Conservation (phyloP, 2,329 filamentous ascomycete genomes). For the Phymatotrichopsis omnivora region DNA sequence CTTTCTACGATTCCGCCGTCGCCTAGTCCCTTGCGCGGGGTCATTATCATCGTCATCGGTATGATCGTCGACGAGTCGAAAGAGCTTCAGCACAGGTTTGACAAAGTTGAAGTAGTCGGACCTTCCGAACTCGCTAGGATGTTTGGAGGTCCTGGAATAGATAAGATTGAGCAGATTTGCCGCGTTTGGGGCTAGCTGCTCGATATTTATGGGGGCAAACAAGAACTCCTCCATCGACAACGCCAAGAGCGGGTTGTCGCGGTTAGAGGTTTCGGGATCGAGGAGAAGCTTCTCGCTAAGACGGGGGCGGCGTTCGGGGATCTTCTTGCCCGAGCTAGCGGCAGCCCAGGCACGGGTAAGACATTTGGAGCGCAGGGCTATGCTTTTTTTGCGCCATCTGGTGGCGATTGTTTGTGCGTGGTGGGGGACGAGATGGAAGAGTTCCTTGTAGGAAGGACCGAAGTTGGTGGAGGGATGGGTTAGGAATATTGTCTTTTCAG, state of each 20-base stretch:
- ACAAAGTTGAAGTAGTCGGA: slow-evolving; percentile 5
- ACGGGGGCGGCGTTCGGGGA: slow-evolving; percentile 3
- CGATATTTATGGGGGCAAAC: slow-evolving; percentile 11
- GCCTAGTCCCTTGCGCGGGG: background rate
- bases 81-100: slow-evolving; percentile 1
- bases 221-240: slow-evolving; percentile 6
- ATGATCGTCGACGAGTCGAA: background rate
- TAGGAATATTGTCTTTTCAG: slow-evolving; percentile 4
- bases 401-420: slow-evolving; percentile 3
- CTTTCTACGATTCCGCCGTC: slow-evolving; percentile 1
- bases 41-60: too few species aligned
- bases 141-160: slow-evolving; percentile 5
- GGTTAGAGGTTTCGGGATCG: background rate
- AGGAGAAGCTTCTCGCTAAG: slow-evolving; percentile 4
- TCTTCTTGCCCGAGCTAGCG: background rate
- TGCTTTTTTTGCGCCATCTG: slow-evolving; percentile 13
- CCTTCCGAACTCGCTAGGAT: slow-evolving; percentile 8
- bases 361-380: slow-evolving; percentile 11
- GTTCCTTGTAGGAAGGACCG: slow-evolving; percentile 1
- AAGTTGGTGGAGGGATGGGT: slow-evolving; percentile 6
- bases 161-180: slow-evolving; percentile 8
- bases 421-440: slow-evolving; percentile 1
- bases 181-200: slow-evolving; percentile 1
- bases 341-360: slow-evolving; percentile 12
- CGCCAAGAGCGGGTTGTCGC: background rate